Evolutionary conservation across 2,329 filamentous ascomycete genomes (phyloP), one percentile per base, ranked within the genome.

Genomic region (Aspergillus sp.): DNA sequence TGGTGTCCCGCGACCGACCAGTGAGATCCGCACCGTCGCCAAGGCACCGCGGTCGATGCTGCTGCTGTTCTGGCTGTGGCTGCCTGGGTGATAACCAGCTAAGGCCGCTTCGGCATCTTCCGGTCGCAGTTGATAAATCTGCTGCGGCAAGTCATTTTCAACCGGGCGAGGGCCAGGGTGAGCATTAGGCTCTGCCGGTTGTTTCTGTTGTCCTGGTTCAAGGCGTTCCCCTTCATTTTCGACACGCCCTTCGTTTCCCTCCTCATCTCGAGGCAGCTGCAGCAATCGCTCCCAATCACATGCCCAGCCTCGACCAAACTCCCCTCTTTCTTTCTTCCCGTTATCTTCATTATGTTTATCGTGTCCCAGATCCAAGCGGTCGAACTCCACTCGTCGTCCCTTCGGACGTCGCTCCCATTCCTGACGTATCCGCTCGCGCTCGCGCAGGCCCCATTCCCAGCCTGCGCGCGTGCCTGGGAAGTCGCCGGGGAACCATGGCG

Each of bases 401-500:
- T 87, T 93, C 0, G 93, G 90, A 42, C 82, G 80, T 44, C 79
- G 78, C 44, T 83, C 80, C 89, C 89, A 95, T 28, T 80, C 76
- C 27, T 71, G 70, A 57, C 79, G 78, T 47, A 81, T 73, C 55
- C 70, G 75, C 41, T 70, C 67, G 8, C 82, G 77, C 64, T 90
- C 78, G 33, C 79, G 75, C 32, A 81, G 61, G 63, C 94, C 86
- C 87, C 89, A 96, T 10, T 75, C 72, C 62, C 80, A 82, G 1
- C 93, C 93, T 2, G 89, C 85, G 47, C 79, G 76, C 0, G 89
- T 94, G 4, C 83, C 87, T 0, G 87, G 82, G 52, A 80, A 87
- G 64, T 98, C 93, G 3, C 80, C 85, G 0, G 93, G 93, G 60
- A 95, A 98, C 80, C 86, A 94, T 1, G 88, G 81, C 34, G 77